These are phyloP conservation scores for Salvia hispanica DNA, from an alignment of 257 asterid genomes.

Conservation along the genomic window DNA sequence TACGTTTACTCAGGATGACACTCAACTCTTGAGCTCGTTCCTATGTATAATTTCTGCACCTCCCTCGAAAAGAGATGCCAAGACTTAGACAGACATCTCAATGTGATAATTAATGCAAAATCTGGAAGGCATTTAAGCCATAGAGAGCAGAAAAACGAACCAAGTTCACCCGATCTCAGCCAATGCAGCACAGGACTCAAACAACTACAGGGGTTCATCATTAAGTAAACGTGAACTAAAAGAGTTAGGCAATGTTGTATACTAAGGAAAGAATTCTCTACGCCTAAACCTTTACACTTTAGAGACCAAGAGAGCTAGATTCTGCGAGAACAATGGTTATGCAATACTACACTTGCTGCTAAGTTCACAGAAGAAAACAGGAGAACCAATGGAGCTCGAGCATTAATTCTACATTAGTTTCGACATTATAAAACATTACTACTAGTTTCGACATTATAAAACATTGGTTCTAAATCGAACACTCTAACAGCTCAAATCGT, in stretches of 20 bases:
- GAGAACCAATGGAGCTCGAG: too few relatives aligned
- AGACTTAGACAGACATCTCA: background rate
- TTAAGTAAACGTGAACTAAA: background rate
- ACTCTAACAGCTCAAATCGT: background rate
- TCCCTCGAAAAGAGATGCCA: background rate
- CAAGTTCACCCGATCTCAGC: background rate
- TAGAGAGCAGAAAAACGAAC: background rate
- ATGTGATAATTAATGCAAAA: background rate
- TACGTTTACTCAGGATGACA: background rate
- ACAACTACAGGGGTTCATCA: background rate
- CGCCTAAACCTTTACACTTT: background rate
- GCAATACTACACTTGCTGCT: background rate
- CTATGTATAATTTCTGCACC: background rate
- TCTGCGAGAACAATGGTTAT: background rate
- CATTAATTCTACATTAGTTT: too few relatives aligned
- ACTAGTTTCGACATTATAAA: too few relatives aligned
- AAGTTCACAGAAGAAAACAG: slow-evolving; percentile 5
- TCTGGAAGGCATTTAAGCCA: background rate
- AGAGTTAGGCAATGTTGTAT: background rate
- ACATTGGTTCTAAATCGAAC: too few relatives aligned
- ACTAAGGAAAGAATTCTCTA: background rate
- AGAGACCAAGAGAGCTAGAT: background rate
- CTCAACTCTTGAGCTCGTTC: background rate
- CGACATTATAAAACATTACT: too few relatives aligned
- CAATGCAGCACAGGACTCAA: background rate